Base-by-base conservation (phyloP, 2,329 filamentous ascomycete genomes). In the Cladosporium sp. region DNA sequence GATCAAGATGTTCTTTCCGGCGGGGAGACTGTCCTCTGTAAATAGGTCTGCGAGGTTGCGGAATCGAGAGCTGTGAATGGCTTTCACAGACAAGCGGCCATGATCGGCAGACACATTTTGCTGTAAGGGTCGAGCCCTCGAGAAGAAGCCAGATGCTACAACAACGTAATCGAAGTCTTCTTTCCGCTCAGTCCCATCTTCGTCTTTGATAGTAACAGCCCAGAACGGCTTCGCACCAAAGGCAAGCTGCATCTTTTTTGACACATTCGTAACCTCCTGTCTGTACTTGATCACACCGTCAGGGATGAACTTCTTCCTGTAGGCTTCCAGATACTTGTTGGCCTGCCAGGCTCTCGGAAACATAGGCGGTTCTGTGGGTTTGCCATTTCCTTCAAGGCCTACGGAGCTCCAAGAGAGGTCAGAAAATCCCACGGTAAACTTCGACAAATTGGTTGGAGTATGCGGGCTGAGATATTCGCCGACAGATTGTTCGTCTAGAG, bases 311-410 rank as follows among this genome's bases (percentile, higher is more conserved):
- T 70, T 74, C 30, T 79, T 66, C 4, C 74, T 60, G 63, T 93
- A 95, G 4, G 70, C 72, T 55, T 84, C 73, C 6, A 93, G 73
- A 64, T 95, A 95, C 19, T 72, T 73, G 1, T 88, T 87, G 3
- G 92, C 80, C 69, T 89, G 82, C 82, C 85, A 89, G 0, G 88
- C 89, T 32, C 77, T 82, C 1, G 89, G 89, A 42, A 93, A 84
- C 66, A 85, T 76, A 1, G 85, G 82, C 20, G 43, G 20, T 32
- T 18, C 45, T 7, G n/a, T 32, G 17, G 9, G 3, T 12, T 19
- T 47, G 2, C 49, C 47, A 4, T 52, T 38, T 20, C 40, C 43
- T 1, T 51, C 50, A 7, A 69, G 51, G 47, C 73, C 57, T 0
- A 75, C 70, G 4, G 68, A 69, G 3, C 78, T 74, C 88, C 88